These are phyloP conservation scores for Nidula microcarpa DNA, from an alignment of 768 basidiomycete species.

Conservation along the genomic window DNA sequence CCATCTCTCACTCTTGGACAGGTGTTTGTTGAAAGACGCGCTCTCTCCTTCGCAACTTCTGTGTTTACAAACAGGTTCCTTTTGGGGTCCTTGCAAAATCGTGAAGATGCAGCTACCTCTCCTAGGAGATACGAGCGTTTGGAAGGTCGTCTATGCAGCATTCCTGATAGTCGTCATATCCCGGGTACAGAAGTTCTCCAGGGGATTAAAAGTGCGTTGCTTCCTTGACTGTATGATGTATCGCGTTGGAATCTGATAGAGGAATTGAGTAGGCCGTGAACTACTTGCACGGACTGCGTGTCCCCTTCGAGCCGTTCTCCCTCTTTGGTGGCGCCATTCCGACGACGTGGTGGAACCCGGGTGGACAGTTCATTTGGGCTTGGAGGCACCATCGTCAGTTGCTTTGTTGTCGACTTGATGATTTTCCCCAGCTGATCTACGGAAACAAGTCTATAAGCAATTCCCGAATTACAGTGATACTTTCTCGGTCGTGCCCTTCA, in stretches of 20 bases:
- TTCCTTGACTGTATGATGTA: neutral
- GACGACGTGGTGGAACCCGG: constrained; percentile 41
- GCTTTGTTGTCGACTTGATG: neutral
- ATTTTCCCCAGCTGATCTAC: too few relatives aligned
- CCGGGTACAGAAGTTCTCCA: neutral
- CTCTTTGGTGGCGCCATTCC: constrained; percentile 32
- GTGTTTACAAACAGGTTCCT: too few relatives aligned
- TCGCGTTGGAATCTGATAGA: neutral
- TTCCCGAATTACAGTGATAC: constrained; percentile 11
- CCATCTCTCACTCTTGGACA: too few relatives aligned
- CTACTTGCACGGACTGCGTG: constrained; percentile 31
- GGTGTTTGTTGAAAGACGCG: too few relatives aligned
- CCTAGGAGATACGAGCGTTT: too few relatives aligned
- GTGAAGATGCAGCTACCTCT: too few relatives aligned
- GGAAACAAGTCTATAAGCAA: neutral
- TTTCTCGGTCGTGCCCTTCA: constrained; percentile 15
- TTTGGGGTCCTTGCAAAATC: too few relatives aligned
- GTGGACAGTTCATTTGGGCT: constrained; percentile 28
- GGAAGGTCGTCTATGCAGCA: neutral
- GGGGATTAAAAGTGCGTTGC: neutral
- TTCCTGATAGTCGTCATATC: neutral
- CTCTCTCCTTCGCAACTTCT: too few relatives aligned
- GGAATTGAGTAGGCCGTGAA: constrained; percentile 22
- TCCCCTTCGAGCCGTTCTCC: constrained; percentile 35
- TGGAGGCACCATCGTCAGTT: constrained; percentile 27